phyloP scores from a whole-genome alignment of 352 stramenopile species.

The Phytophthora vignae region DNA sequence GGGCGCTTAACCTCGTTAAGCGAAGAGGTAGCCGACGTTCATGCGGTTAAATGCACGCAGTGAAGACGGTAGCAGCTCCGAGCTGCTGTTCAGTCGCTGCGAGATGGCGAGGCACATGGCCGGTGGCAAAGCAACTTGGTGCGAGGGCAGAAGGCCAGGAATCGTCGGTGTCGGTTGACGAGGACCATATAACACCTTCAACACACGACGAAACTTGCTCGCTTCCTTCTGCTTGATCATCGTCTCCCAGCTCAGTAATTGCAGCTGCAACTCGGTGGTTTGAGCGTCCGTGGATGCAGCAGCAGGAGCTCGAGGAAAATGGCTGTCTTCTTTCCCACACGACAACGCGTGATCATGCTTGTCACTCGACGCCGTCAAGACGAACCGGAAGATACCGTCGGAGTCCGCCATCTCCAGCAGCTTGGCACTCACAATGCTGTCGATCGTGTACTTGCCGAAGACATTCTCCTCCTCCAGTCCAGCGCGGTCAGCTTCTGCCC shows the following conservation, averaged over 20 bases:
- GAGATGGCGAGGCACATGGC: slow-evolving; percentile 43
- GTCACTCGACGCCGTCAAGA: slow-evolving; percentile 33
- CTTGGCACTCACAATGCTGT: slow-evolving; percentile 73
- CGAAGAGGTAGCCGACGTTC: slow-evolving; percentile 68
- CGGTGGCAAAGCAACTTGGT: slow-evolving; percentile 45
- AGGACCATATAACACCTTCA: slow-evolving; percentile 72
- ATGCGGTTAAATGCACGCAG: slow-evolving; percentile 63
- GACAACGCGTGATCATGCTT: slow-evolving; percentile 11
- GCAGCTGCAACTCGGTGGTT: slow-evolving; percentile 39
- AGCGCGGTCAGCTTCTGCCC: background rate
- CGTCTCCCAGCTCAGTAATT: slow-evolving; percentile 80
- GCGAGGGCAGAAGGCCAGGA: slow-evolving; percentile 31
- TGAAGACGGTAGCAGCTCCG: slow-evolving; percentile 55
- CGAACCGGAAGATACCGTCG: slow-evolving; percentile 78
- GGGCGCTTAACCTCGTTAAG: slow-evolving; percentile 24
- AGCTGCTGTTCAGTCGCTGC: slow-evolving; percentile 53
- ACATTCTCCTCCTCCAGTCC: slow-evolving; percentile 40
- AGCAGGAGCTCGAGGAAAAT: background rate
- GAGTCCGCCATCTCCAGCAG: slow-evolving; percentile 76
- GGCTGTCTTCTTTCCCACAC: background rate
- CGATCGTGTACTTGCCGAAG: slow-evolving; percentile 76
- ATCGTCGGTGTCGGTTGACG: slow-evolving; percentile 15
- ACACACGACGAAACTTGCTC: slow-evolving; percentile 55
- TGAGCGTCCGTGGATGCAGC: background rate
- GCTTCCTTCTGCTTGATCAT: slow-evolving; percentile 49